Base-by-base conservation (phyloP, 2,329 filamentous ascomycete species). In the Penicillium sp. region DNA sequence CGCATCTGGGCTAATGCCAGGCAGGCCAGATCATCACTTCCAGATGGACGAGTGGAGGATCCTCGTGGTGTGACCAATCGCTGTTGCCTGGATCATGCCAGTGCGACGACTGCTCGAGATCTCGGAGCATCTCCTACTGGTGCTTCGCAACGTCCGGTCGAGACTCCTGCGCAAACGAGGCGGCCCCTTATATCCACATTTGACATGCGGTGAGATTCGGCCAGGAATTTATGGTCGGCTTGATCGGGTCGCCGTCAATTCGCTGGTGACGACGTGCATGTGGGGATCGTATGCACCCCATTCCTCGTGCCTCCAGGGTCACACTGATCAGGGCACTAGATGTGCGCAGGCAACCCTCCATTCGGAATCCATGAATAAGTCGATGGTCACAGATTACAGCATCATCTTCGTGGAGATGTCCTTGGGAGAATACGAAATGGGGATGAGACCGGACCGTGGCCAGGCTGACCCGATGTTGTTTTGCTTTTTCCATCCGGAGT, bases 161-260 rank as follows among this genome's bases (percentile, higher is more conserved):
- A n/a, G n/a, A n/a, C n/a, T n/a, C n/a, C n/a, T n/a, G 20, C 20
- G 11, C 19, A 23, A 25, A 17, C 21, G 14, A 25, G 21, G 27
- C 27, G 21, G 20, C 7, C 27, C 42, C 19, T 29, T 29, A 31
- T 31, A 16, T 17, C 39, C 41, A 27, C 38, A 38, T 32, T 43
- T 43, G 42, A 45, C 39, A 35, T 33, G 39, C 36, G 43, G 39
- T 36, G 46, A 38, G 33, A 43, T 36, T 40, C n/a, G 20, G 18
- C 17, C 34, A 28, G 25, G 13, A 11, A 23, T 16, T 17, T 33
- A 30, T 27, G 34, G 37, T 41, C 47, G 41, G 34, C 43, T 23
- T 33, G 17, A 40, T 45, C 42, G 23, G 37, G 33, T 36, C 27
- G 25, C 37, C 16, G 26, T 20, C 28, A 33, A 43, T 47, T 49